phyloP scores from a whole-genome alignment of 148 eudicot species.

The Rhododendron simsii region DNA sequence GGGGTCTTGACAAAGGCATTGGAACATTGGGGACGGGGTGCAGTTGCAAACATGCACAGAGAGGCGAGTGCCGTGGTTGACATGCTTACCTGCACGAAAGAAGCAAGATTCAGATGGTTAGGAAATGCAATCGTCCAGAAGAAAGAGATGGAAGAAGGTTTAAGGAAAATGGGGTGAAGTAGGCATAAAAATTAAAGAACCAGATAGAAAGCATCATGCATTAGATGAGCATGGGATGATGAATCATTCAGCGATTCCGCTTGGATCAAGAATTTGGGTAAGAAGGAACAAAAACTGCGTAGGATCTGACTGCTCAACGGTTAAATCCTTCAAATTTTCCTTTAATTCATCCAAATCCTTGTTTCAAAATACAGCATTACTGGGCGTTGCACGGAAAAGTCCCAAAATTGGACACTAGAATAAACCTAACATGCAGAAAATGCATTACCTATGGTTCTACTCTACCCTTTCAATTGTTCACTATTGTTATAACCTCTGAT shows the following conservation, averaged over 20 bases:
- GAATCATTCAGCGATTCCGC: neutral
- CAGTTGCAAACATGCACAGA: slow-evolving; percentile 21
- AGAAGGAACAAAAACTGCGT: neutral
- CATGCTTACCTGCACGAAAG: slow-evolving; percentile 36
- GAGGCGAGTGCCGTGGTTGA: slow-evolving; percentile 46
- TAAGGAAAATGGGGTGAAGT: neutral
- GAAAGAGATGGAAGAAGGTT: neutral
- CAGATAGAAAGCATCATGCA: neutral
- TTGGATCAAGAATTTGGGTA: neutral
- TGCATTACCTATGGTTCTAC: neutral
- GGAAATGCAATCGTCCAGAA: neutral
- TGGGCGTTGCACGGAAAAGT: neutral
- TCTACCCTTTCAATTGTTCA: neutral
- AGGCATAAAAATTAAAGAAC: neutral
- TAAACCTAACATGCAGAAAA: neutral
- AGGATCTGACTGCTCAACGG: neutral
- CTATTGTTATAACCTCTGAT: neutral
- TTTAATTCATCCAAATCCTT: neutral
- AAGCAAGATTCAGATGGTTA: slow-evolving; percentile 5
- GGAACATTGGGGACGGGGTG: slow-evolving; percentile 17
- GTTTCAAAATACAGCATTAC: neutral
- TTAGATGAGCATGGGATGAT: neutral
- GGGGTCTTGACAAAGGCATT: slow-evolving; percentile 29
- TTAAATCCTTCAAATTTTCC: neutral
- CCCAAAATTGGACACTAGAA: neutral